Conservation (phyloP, 2,329 filamentous ascomycete genomes). For the Zymoseptoria passerinii region DNA sequence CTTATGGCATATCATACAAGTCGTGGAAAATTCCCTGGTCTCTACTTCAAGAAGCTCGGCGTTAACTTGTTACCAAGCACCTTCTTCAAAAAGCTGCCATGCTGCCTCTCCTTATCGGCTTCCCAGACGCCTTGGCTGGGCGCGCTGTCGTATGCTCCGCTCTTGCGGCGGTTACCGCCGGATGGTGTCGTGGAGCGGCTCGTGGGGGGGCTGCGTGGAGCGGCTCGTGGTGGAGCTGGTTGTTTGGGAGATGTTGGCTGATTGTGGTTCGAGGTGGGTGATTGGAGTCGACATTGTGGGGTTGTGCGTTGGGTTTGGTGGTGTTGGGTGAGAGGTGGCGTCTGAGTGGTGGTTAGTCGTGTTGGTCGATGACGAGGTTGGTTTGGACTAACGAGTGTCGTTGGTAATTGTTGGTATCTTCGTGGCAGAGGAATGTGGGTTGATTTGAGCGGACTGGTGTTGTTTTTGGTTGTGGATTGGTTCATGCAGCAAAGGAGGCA, state of each 20-base stretch:
- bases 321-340: no score
- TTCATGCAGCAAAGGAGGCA: not conserved
- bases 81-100: not conserved
- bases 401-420: not conserved
- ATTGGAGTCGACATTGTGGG: not conserved
- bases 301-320: not conserved
- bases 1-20: no score
- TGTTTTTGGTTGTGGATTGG: not conserved
- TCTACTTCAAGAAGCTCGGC: not conserved
- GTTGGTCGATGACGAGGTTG: no score
- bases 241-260: not conserved
- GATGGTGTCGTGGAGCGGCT: not conserved
- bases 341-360: no score
- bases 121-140: not conserved
- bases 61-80: not conserved
- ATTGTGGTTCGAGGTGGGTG: not conserved
- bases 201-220: not conserved
- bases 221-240: not conserved
- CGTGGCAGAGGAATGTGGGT: not conserved
- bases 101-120: not conserved
- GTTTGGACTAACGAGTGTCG: no score
- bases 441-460: not conserved
- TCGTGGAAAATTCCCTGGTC: no score
- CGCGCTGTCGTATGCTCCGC: not conserved
- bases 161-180: not conserved